A percentile compares a stretch with the other conserved stretches of the same genome.
Conservation (phyloP, 192 early-diverging fungal genomes). For the Mycoemilia scoparia region DNA sequence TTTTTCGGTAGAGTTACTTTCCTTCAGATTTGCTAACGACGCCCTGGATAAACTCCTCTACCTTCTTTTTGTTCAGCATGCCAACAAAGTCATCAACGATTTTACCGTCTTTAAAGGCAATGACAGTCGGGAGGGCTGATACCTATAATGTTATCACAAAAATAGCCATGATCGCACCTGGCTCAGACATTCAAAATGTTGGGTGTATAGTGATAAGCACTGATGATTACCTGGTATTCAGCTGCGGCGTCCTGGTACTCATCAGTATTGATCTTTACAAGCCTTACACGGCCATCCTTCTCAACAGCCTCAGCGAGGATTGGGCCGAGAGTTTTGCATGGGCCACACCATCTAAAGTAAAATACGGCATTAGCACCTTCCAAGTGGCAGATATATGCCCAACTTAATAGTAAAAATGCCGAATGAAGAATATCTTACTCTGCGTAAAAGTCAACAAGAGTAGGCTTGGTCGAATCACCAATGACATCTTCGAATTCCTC, state of each 20-base stretch:
- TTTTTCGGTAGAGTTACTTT: too few species aligned
- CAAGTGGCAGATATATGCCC: neutral
- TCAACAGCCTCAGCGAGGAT: slow-evolving; percentile 43
- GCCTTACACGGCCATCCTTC: slow-evolving; percentile 38
- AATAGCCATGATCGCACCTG: neutral
- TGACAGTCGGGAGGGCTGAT: slow-evolving; percentile 55
- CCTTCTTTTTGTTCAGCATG: slow-evolving; percentile 18
- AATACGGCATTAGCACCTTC: neutral
- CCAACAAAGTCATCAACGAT: slow-evolving; percentile 51
- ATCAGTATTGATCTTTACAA: slow-evolving; percentile 68
- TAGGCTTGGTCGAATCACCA: slow-evolving; percentile 36
- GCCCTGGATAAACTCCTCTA: slow-evolving; percentile 32
- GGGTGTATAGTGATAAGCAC: neutral
- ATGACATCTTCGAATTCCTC: slow-evolving; percentile 41
- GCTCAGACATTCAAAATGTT: neutral
- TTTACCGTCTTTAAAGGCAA: slow-evolving; percentile 44
- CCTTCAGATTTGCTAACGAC: slow-evolving; percentile 28
- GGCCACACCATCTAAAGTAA: slow-evolving; percentile 58
- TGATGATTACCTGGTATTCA: slow-evolving; percentile 35
- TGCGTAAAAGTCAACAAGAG: slow-evolving; percentile 70
- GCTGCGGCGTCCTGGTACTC: slow-evolving; percentile 34
- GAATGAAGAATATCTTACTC: slow-evolving; percentile 20
- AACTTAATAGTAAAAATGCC: neutral
- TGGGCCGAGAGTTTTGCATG: slow-evolving; percentile 61
- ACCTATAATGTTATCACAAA: slow-evolving; percentile 18